A percentile compares a stretch with the other conserved stretches of the same genome.
Conservation (phyloP, 225 moss, liverwort and hornwort genomes). For the Polytrichum formosum region DNA sequence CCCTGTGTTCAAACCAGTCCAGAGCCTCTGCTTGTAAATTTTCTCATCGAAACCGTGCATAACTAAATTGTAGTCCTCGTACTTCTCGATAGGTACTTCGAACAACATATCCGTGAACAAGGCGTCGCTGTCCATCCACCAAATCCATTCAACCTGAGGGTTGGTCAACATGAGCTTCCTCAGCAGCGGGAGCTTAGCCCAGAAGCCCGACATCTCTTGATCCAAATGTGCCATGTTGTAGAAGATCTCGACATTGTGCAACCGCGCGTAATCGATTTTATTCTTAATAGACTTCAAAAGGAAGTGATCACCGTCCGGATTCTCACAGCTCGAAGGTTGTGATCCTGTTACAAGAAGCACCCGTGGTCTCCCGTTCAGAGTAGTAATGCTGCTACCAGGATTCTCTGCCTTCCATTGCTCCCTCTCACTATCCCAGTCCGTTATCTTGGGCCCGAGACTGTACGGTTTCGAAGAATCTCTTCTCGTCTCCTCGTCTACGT, state of each 20-base stretch:
- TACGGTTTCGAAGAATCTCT: conserved; percentile 19
- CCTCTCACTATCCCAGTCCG: conserved; percentile 45
- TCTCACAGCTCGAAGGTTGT: conserved; percentile 43
- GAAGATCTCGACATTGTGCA: conserved; percentile 57
- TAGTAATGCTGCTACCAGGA: conserved; percentile 9
- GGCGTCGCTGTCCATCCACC: conserved; percentile 69
- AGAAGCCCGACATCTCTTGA: conserved; percentile 54
- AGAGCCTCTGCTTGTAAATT: conserved; percentile 39
- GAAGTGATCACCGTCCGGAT: conserved; percentile 43
- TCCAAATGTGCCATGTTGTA: conserved; percentile 58
- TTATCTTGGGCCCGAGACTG: conserved; percentile 30
- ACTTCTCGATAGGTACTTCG: conserved; percentile 46
- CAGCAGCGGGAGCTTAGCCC: conserved; percentile 51
- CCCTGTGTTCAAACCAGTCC: conserved; percentile 58
- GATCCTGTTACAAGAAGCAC: conserved; percentile 56
- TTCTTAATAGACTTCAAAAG: conserved; percentile 51
- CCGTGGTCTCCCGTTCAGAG: conserved; percentile 32
- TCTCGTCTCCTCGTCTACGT: neutral
- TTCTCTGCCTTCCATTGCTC: conserved; percentile 33
- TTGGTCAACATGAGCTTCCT: conserved; percentile 45
- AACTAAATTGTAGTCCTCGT: conserved; percentile 41
- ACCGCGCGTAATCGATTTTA: conserved; percentile 49
- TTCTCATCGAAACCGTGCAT: conserved; percentile 40
- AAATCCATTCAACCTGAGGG: conserved; percentile 61
- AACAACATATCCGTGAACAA: conserved; percentile 62